These are phyloP conservation scores for Nannochloris sp. DNA, from an alignment of 139 green algal genomes.

Conservation along the genomic window DNA sequence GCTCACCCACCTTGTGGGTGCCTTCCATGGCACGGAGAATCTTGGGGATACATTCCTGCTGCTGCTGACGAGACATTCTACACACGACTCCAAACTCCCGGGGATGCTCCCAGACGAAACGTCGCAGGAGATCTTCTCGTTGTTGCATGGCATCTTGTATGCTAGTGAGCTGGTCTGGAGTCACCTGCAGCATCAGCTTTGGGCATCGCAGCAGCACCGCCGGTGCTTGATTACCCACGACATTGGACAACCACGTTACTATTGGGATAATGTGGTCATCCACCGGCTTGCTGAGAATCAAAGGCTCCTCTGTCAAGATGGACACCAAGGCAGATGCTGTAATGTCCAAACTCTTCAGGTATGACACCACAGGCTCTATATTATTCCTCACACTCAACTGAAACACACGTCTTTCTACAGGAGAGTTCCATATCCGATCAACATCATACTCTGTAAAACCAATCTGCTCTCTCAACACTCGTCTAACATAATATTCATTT, in stretches of 20 bases:
- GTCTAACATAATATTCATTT: slow-evolving; percentile 19
- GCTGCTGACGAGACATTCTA: too few relatives aligned
- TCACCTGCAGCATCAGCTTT: not conserved
- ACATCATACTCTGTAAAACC: not conserved
- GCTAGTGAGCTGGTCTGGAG: not conserved
- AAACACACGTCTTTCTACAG: slow-evolving; percentile 8
- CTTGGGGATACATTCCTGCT: too few relatives aligned
- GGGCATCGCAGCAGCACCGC: slow-evolving; percentile 2
- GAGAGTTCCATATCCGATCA: not conserved
- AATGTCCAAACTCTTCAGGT: slow-evolving; percentile 4
- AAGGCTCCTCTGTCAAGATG: not conserved
- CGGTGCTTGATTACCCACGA: not conserved
- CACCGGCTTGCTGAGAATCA: not conserved
- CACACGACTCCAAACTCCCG: too few relatives aligned
- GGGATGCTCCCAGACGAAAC: too few relatives aligned
- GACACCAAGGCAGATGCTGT: not conserved
- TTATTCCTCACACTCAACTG: slow-evolving; percentile 5
- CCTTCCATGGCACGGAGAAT: too few relatives aligned
- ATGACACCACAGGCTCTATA: slow-evolving; percentile 15
- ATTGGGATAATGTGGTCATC: slow-evolving; percentile 9
- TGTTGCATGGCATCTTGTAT: not conserved
- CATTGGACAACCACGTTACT: not conserved
- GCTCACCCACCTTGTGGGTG: too few relatives aligned
- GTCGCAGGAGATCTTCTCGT: not conserved
- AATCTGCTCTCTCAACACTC: not conserved